A percentile compares a stretch with the other conserved stretches of the same genome.
Evolutionary conservation across 2,329 filamentous ascomycete genomes (phyloP).

Genomic region (Penicillium brevicompactum): DNA sequence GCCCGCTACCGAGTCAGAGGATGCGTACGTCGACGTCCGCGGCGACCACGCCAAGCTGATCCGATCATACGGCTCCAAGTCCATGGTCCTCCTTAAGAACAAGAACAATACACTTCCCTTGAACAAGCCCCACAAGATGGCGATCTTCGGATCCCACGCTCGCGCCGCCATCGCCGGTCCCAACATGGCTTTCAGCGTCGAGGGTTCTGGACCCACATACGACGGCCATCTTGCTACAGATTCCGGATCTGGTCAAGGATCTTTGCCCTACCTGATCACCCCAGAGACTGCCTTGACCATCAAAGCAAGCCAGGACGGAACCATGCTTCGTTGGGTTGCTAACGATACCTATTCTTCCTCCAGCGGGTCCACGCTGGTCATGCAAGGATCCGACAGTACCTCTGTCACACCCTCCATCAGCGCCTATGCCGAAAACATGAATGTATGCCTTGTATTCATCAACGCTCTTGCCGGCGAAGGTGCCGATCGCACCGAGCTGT

Average conservation of each 20-base stretch:
- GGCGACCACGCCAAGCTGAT: slow-evolving; percentile 69
- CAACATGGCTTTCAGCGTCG: slow-evolving; percentile 29
- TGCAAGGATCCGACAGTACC: slow-evolving; percentile 11
- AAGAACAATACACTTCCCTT: slow-evolving; percentile 52
- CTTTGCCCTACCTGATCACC: slow-evolving; percentile 19
- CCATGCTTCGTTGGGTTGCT: slow-evolving; percentile 21
- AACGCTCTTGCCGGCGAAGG: slow-evolving; percentile 80
- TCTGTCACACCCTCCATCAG: slow-evolving; percentile 6
- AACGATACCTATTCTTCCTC: slow-evolving; percentile 18
- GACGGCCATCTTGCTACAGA: slow-evolving; percentile 18
- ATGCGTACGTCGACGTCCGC: slow-evolving; percentile 61
- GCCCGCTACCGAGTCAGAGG: slow-evolving; percentile 8
- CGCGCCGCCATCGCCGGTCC: slow-evolving; percentile 38
- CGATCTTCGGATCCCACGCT: slow-evolving; percentile 54
- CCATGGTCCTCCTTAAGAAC: slow-evolving; percentile 69
- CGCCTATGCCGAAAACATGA: slow-evolving; percentile 31
- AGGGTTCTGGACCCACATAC: slow-evolving; percentile 12
- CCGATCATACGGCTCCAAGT: slow-evolving; percentile 72
- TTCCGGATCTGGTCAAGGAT: slow-evolving; percentile 18
- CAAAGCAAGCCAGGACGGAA: slow-evolving; percentile 16
- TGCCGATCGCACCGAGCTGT: slow-evolving; percentile 63
- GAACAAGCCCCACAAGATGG: slow-evolving; percentile 47
- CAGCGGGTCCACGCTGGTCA: slow-evolving; percentile 9
- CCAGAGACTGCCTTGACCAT: slow-evolving; percentile 15
- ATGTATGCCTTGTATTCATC: slow-evolving; percentile 73